Evolutionary conservation across 2,329 filamentous ascomycete species (phyloP), one percentile per base, ranked within the genome.

Genomic region (Huntiella bhutanensis): DNA sequence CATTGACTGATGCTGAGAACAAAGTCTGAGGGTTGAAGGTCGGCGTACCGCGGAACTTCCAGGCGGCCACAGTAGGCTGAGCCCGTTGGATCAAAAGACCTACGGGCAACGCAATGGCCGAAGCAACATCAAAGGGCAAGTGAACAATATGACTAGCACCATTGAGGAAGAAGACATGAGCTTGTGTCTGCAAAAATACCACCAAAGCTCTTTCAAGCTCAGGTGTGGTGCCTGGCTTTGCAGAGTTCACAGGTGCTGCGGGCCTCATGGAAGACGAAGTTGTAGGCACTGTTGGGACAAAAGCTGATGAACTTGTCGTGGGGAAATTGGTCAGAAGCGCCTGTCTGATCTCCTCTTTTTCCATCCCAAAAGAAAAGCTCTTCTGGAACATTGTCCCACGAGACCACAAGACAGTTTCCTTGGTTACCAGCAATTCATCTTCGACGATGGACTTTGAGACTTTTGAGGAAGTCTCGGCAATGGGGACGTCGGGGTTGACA

Each of bases 41-140:
- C 4, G 80, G 82, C 35, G 86, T 84, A 0, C 77, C 82, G 52
- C 64, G 67, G 49, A 73, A 70, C 50, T 64, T 73, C 7, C 41
- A 13, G 3, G 19, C 17, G 13, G 28, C 7, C 11, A 45, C 16
- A 3, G 22, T 39, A 7, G 43, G 15, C 17, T 34, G 13, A 11
- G 35, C 47, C 51, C 87, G 73, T 61, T 96, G 88, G 48, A 98
- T 75, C 15, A 98, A 71, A 43, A 96, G 70, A 19, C 91, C 91
- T 32, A 76, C 70, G 4, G 86, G 82, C 10, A 83, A 82, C 33
- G 88, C 77, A 59, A 87, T 84, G 28, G 83, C 86, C 45, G 76
- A 76, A 57, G 94, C 85, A 37, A 95, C 82, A 62, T 96, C 87
- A 57, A 98, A 98, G 1, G 88, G 88, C 57, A 98, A 75, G 59